Conservation (phyloP, 2,329 filamentous ascomycete species). For the Pseudofabraea citricarpa region DNA sequence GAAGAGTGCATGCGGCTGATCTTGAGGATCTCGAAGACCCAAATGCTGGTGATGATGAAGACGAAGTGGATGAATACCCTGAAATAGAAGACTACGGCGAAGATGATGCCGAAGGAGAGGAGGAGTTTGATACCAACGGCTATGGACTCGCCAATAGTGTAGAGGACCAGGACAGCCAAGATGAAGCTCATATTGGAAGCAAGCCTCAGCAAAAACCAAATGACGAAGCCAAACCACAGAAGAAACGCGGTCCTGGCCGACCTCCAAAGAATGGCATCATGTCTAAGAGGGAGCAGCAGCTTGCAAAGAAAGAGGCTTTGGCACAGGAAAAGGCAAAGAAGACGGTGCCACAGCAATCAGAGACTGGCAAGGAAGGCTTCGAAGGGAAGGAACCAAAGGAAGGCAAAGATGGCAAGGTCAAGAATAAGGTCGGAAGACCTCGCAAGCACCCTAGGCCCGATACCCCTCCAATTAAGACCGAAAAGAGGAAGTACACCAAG, state of each 20-base stretch:
- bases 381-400: neutral
- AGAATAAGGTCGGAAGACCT: conserved; percentile 61
- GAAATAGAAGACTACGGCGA: conserved; percentile 20
- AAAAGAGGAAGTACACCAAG: conserved; percentile 64
- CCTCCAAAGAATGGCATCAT: conserved; percentile 80
- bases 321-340: conserved; percentile 49
- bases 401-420: conserved; percentile 24
- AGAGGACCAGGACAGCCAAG: conserved; percentile 6
- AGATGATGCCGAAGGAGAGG: conserved; percentile 11
- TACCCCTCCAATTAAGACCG: conserved; percentile 45
- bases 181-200: neutral
- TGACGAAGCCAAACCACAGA: conserved; percentile 24
- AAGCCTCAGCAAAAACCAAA: conserved; percentile 8
- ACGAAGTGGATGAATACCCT: conserved; percentile 28
- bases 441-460: conserved; percentile 59
- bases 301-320: conserved; percentile 55
- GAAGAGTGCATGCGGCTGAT: conserved; percentile 17
- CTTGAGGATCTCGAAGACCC: conserved; percentile 18
- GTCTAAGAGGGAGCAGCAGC: conserved; percentile 69
- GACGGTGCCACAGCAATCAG: conserved; percentile 37
- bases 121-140: conserved; percentile 4
- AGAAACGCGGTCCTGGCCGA: conserved; percentile 65
- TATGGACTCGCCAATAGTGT: neutral
- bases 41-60: conserved; percentile 24
- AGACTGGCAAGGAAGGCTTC: conserved; percentile 23